Base-by-base conservation (phyloP, 257 asterid genomes). In the Rhazya stricta region DNA sequence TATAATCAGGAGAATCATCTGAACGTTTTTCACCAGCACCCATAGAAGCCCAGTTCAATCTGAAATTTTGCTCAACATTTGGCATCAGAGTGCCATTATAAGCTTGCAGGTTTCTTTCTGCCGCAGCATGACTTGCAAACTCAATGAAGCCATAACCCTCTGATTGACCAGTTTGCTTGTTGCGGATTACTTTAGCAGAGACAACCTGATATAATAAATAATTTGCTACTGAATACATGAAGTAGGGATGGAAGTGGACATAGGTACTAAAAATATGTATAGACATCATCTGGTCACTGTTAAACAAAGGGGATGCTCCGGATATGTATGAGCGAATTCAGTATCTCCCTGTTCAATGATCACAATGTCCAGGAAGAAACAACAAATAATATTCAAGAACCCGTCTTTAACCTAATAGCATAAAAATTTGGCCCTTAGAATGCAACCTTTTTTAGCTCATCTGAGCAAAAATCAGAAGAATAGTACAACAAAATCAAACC, bases 91-190 rank as follows among this genome's bases (percentile, higher is more conserved):
- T 27, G 37, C 98, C 98, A 77, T 94, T 91, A 60, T 76, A 90
- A 2, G 88, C 30, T 76, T 86, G 96, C 78, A 94, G 86, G 76
- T 13, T 83, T 82, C 86, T 86, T 72, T 94, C 98, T 13, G 98
- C 98, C 61, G 96, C 96, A 72, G 94, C 93, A 76, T 94, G 97
- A 67, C 90, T 94, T 41, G 43, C 80, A 82, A 94, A 94, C 73
- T 91, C 97, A 29, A 91, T 87, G 61, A 94, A 94, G 60, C 98
- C 98, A 83, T 91, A 94, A 71, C 98, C 96, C 80, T 94, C 98
- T 6, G 97, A 82, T 71, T 86, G 96, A 43, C 79, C 78, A 65
- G 90, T 82, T 85, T 83, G 96, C 88, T 90, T 94, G 91, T 86
- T 94, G 48, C 96, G 94, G 74, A 94, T 91, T 42, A 94, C 93